A percentile compares a stretch with the other conserved stretches of the same genome.
phyloP scores from a whole-genome alignment of 2,329 filamentous ascomycete genomes.

The Aureobasidium sp. region DNA sequence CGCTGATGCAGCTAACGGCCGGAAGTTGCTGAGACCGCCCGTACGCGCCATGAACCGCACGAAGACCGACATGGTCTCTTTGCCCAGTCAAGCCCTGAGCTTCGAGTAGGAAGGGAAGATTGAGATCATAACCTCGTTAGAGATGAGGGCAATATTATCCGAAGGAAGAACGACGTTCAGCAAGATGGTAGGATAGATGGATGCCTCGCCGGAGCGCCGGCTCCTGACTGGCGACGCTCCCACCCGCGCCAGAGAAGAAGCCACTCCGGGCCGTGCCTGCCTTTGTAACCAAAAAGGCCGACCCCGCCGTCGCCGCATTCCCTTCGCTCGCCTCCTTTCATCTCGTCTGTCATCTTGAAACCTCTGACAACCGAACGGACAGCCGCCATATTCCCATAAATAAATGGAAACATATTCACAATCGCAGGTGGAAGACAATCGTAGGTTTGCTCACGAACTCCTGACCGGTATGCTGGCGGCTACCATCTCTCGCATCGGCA shows the following conservation, averaged over 20 bases:
- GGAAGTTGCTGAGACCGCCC: not conserved
- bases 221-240: not conserved
- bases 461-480: not conserved
- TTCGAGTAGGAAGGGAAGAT: too few relatives aligned
- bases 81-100: not conserved
- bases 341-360: not conserved
- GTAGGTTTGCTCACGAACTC: not conserved
- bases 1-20: constrained; percentile 11
- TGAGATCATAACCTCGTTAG: not conserved
- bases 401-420: constrained; percentile 1
- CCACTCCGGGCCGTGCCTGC: not conserved
- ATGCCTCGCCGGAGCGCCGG: constrained; percentile 2
- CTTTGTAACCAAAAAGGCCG: constrained; percentile 3
- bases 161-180: not conserved
- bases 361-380: not conserved
- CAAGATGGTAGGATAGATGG: not conserved
- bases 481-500: not conserved
- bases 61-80: not conserved
- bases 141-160: not conserved
- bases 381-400: not conserved
- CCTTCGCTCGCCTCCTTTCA: not conserved
- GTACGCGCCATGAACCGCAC: not conserved
- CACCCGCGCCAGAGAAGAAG: not conserved
- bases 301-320: constrained; percentile 8
- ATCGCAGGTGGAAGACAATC: not conserved